phyloP scores from a whole-genome alignment of 2,329 filamentous ascomycete species.

The Calonectria pauciramosa region DNA sequence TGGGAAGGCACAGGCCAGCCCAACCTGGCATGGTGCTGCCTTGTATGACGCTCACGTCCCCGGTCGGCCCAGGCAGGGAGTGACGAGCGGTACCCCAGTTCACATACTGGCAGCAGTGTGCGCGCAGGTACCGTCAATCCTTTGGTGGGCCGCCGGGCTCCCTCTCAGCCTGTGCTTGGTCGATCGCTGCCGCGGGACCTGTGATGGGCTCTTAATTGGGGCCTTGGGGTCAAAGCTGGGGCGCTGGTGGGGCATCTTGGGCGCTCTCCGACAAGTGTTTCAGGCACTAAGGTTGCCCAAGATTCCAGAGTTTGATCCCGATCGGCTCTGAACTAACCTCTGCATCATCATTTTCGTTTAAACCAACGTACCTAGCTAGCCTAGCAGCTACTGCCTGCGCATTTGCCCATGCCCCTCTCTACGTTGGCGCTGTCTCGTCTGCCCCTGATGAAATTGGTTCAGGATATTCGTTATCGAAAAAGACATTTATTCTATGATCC shows the following conservation, averaged over 20 bases:
- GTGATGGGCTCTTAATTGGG: constrained; percentile 5
- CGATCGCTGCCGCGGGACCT: constrained; percentile 10
- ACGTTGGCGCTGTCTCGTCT: not conserved
- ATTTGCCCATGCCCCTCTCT: not conserved
- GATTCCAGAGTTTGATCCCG: constrained; percentile 4
- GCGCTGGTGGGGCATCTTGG: constrained; percentile 14
- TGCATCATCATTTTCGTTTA: constrained; percentile 8
- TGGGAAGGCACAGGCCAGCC: constrained; percentile 38
- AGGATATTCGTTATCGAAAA: not conserved
- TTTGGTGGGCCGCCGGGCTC: not conserved
- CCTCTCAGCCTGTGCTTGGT: constrained; percentile 10
- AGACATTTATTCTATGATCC: not conserved
- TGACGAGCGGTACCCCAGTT: not conserved
- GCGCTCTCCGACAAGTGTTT: constrained; percentile 10
- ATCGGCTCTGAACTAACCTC: not conserved
- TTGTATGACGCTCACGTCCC: constrained; percentile 42
- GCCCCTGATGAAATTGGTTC: not conserved
- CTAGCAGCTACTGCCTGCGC: not conserved
- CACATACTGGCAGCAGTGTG: not conserved
- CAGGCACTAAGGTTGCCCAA: constrained; percentile 15
- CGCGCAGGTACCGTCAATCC: constrained; percentile 14
- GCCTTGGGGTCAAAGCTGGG: constrained; percentile 1
- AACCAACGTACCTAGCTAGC: not conserved
- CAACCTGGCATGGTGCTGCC: constrained; percentile 23
- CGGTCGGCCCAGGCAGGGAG: not conserved